These are phyloP conservation scores for Fraxinus sp. DNA, from an alignment of 305 asterid species.

Conservation along the genomic window DNA sequence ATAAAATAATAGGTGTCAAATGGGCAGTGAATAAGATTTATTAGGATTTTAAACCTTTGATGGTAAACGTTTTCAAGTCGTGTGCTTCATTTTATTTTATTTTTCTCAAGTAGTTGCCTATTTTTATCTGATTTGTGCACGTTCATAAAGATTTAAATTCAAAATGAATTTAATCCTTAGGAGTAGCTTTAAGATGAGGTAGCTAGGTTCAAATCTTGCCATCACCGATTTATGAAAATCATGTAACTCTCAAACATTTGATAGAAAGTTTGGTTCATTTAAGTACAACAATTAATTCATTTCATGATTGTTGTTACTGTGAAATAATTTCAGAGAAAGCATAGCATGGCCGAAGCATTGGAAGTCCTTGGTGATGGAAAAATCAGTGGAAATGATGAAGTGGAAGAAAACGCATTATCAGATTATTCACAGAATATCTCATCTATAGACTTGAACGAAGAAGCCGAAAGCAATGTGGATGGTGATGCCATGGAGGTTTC, in stretches of 20 bases:
- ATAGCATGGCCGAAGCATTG: constrained; percentile 28
- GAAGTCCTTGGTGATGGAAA: neutral
- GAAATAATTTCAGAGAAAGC: neutral
- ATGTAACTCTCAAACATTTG: neutral
- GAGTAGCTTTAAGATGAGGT: neutral
- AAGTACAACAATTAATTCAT: neutral
- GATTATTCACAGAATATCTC: constrained; percentile 47
- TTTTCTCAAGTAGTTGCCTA: neutral
- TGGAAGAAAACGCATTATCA: neutral
- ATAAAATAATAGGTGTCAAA: no score
- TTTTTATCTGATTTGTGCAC: neutral
- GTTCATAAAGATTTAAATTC: neutral
- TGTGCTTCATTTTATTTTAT: neutral
- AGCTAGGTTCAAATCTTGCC: neutral
- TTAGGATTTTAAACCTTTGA: no score
- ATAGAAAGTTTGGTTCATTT: neutral
- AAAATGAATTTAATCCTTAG: neutral
- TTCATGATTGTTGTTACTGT: neutral
- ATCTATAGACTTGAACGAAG: constrained; percentile 63
- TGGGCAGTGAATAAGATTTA: no score
- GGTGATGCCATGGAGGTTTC: constrained; percentile 31
- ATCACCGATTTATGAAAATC: neutral
- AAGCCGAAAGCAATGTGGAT: constrained; percentile 33
- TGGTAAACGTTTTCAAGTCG: neutral
- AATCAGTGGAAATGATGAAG: neutral